phyloP scores from a whole-genome alignment of 805 yeast species.

The Zygosaccharomyces gambellarensis region DNA sequence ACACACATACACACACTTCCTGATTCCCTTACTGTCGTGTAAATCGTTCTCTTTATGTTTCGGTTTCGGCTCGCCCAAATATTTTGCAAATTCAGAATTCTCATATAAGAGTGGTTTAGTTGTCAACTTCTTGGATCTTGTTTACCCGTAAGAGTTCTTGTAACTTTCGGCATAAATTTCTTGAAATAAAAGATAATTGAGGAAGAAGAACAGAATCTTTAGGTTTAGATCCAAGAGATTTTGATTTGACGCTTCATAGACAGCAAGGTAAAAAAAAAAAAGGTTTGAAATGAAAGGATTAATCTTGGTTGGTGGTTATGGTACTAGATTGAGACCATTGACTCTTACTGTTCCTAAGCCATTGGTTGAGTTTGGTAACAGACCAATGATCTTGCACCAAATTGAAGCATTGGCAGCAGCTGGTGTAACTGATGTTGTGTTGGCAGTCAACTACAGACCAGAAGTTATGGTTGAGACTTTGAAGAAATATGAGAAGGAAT shows the following conservation, averaged over 20 bases:
- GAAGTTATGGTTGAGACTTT: conserved; percentile 97
- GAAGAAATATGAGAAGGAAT: conserved; percentile 88
- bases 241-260: not conserved
- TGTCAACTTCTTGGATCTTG: not conserved
- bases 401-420: conserved; percentile 97
- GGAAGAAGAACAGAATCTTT: too few species aligned
- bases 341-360: conserved; percentile 95
- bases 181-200: not conserved
- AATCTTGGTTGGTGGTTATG: conserved; percentile 98
- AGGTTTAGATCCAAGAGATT: too few species aligned
- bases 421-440: conserved; percentile 96
- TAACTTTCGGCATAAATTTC: too few species aligned
- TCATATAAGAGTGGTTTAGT: conserved; percentile 3
- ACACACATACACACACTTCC: not conserved
- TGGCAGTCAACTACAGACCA: conserved; percentile 99
- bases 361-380: conserved; percentile 95
- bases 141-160: not conserved
- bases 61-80: conserved; percentile 7
- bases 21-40: not conserved
- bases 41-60: conserved; percentile 1
- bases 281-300: conserved; percentile 73
- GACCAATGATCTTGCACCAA: conserved; percentile 98
- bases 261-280: not conserved
- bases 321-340: conserved; percentile 99
- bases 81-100: conserved; percentile 1